Evolutionary conservation across 768 basidiomycete genomes (phyloP).

Genomic region (Trametes gibbosa): DNA sequence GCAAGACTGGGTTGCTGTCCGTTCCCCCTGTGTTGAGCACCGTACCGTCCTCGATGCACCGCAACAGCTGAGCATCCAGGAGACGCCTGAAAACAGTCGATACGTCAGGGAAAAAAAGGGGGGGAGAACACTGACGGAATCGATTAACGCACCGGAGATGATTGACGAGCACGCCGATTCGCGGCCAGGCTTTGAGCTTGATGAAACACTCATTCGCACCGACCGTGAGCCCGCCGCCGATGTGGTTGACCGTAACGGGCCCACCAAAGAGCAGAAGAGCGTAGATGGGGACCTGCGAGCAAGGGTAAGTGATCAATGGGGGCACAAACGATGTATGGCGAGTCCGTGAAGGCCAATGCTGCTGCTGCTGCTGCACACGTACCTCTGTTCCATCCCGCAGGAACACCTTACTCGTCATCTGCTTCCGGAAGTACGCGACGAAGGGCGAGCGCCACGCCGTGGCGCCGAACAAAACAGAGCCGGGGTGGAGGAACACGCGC

Average conservation of each 20-base stretch:
- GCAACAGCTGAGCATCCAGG: conserved; percentile 64
- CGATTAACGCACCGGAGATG: conserved; percentile 63
- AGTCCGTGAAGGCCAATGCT: no score
- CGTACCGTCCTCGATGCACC: conserved; percentile 61
- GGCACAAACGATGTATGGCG: no score
- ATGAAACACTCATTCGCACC: conserved; percentile 52
- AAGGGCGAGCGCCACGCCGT: conserved; percentile 76
- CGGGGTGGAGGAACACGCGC: conserved; percentile 81
- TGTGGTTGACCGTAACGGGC: conserved; percentile 71
- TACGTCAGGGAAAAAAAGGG: background rate
- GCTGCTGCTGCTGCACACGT: conserved; percentile 20
- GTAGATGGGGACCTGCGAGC: conserved; percentile 75
- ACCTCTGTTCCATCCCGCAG: conserved; percentile 88
- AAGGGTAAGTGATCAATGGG: background rate
- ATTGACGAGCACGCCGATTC: conserved; percentile 87
- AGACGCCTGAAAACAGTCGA: conserved; percentile 49
- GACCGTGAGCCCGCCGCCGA: conserved; percentile 72
- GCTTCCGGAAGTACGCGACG: conserved; percentile 80
- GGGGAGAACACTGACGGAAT: background rate
- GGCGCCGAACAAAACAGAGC: conserved; percentile 73
- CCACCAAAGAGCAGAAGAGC: conserved; percentile 85
- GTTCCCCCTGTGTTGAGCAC: conserved; percentile 41
- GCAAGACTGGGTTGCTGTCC: conserved; percentile 50
- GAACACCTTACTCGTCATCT: conserved; percentile 80
- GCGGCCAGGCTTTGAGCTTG: conserved; percentile 78